Evolutionary conservation across 495 filamentous ascomycete species (phyloP).

Genomic region (Articulospora tetracladia): DNA sequence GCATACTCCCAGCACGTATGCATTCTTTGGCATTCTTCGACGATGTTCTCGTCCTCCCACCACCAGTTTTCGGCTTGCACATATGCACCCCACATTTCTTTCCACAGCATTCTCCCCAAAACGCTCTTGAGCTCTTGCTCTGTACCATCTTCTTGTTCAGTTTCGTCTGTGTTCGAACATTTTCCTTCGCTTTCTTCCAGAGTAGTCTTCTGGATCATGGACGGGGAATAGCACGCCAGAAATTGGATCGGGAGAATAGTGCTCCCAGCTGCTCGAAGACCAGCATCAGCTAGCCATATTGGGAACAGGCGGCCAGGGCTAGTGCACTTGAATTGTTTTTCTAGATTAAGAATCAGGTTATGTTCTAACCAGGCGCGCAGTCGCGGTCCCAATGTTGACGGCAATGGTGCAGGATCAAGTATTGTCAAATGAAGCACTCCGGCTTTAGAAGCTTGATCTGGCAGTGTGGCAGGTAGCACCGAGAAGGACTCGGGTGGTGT

Average conservation of each 20-base stretch:
- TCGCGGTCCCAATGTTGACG: slow-evolving; percentile 38
- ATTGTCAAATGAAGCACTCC: slow-evolving; percentile 41
- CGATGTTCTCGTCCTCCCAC: slow-evolving; percentile 45
- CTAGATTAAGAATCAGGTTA: slow-evolving; percentile 41
- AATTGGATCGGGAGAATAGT: slow-evolving; percentile 13
- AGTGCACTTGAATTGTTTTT: slow-evolving; percentile 39
- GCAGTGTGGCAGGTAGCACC: background rate
- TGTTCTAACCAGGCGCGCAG: slow-evolving; percentile 44
- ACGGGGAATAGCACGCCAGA: slow-evolving; percentile 2
- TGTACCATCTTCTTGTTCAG: slow-evolving; percentile 1
- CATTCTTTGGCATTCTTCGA: slow-evolving; percentile 40
- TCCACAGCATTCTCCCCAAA: slow-evolving; percentile 23
- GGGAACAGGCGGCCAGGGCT: slow-evolving; percentile 40
- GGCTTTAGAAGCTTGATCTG: background rate
- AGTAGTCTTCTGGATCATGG: background rate
- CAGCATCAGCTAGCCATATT: slow-evolving; percentile 37
- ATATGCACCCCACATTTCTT: slow-evolving; percentile 38
- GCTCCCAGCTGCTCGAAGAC: slow-evolving; percentile 22
- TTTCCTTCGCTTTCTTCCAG: background rate
- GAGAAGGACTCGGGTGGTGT: background rate
- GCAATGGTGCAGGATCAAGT: slow-evolving; percentile 41
- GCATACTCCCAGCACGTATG: slow-evolving; percentile 45
- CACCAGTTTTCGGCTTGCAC: slow-evolving; percentile 42
- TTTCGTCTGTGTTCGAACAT: background rate
- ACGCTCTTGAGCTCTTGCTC: slow-evolving; percentile 22